Conservation (phyloP, 2,329 filamentous ascomycete genomes). For the Penicillium janthinellum region DNA sequence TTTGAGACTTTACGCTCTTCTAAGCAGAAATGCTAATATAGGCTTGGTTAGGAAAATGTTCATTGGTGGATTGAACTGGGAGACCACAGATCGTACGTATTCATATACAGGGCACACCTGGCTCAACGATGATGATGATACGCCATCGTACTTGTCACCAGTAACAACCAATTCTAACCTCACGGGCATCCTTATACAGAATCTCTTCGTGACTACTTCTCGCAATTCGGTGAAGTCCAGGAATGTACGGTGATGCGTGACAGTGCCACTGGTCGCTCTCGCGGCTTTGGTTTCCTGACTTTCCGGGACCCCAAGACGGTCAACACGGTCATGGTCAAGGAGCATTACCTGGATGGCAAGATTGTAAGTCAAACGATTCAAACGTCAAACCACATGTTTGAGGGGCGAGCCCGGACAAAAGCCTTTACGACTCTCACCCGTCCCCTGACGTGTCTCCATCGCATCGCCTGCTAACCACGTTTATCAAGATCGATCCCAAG, state of each 20-base stretch:
- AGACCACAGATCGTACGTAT: conserved; percentile 91
- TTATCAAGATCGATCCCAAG: conserved; percentile 86
- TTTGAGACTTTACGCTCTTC: neutral
- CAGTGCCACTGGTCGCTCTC: conserved; percentile 85
- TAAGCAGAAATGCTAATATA: conserved; percentile 34
- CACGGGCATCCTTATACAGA: conserved; percentile 57
- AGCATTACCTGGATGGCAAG: conserved; percentile 96
- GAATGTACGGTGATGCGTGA: conserved; percentile 99
- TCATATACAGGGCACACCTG: neutral
- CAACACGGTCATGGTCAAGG: conserved; percentile 99
- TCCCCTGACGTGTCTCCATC: neutral
- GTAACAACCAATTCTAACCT: neutral
- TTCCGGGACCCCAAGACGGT: conserved; percentile 98
- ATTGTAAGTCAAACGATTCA: conserved; percentile 66
- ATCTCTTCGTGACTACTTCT: conserved; percentile 95
- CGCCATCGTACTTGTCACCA: neutral
- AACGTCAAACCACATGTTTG: no score
- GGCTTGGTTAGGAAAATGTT: conserved; percentile 86
- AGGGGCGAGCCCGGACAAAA: no score
- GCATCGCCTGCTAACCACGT: neutral
- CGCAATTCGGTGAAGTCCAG: conserved; percentile 93
- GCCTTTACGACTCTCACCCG: neutral
- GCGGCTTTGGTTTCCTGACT: conserved; percentile 95
- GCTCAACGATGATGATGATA: neutral
- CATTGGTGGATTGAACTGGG: conserved; percentile 97